Evolutionary conservation across 2,329 filamentous ascomycete genomes (phyloP).

Genomic region (Arthrobotrys entomopaga): DNA sequence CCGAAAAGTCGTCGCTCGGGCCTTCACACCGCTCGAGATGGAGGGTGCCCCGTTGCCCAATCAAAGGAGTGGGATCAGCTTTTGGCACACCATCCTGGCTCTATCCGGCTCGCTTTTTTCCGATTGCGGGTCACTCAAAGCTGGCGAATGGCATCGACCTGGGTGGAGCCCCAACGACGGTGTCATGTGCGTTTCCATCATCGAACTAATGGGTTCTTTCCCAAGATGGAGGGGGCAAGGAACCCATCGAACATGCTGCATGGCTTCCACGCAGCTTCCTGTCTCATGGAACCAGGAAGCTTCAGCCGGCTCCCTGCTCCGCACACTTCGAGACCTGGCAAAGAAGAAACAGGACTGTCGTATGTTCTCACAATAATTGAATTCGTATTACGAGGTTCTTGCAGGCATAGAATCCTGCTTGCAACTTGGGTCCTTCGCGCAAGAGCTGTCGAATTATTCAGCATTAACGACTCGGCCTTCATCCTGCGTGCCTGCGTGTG

Average conservation of each 20-base stretch:
- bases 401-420: neutral
- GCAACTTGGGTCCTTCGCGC: too few species aligned
- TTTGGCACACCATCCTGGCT: slow-evolving; percentile 38
- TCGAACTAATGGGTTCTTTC: slow-evolving; percentile 51
- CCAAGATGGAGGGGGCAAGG: slow-evolving; percentile 47
- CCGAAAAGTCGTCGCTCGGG: slow-evolving; percentile 45
- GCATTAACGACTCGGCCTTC: too few species aligned
- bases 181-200: slow-evolving; percentile 42
- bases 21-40: slow-evolving; percentile 29
- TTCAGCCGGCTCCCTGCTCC: slow-evolving; percentile 11
- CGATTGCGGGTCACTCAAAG: slow-evolving; percentile 47
- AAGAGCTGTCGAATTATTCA: too few species aligned
- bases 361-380: slow-evolving; percentile 43
- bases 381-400: slow-evolving; percentile 12
- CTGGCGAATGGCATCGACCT: slow-evolving; percentile 37
- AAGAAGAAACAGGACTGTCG: slow-evolving; percentile 21
- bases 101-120: slow-evolving; percentile 55
- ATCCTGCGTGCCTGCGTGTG: too few species aligned
- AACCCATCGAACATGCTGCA: slow-evolving; percentile 49
- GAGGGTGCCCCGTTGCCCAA: neutral
- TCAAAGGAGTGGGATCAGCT: slow-evolving; percentile 14
- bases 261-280: slow-evolving; percentile 55
- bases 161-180: slow-evolving; percentile 31
- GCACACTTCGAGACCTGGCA: slow-evolving; percentile 14
- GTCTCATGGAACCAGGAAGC: slow-evolving; percentile 42